phyloP scores from a whole-genome alignment of 257 asterid genomes.

The Solanum chiquidenum region DNA sequence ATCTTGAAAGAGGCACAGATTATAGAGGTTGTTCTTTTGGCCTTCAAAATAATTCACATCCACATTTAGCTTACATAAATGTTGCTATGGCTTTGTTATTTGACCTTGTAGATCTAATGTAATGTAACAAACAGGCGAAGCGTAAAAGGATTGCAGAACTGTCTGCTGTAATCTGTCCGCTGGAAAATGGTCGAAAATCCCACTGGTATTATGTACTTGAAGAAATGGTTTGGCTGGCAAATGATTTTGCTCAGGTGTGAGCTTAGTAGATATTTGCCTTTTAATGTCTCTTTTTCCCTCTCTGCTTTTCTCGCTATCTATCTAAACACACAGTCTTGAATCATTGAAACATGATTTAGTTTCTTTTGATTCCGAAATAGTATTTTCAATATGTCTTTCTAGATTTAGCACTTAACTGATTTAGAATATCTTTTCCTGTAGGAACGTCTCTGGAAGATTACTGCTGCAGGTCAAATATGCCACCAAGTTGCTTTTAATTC shows the following conservation, averaged over 20 bases:
- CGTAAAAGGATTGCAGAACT: constrained; percentile 64
- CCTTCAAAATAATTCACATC: neutral
- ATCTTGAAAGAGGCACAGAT: constrained; percentile 76
- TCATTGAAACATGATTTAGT: neutral
- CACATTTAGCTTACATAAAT: neutral
- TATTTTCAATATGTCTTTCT: neutral
- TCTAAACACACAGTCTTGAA: neutral
- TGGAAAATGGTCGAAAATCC: constrained; percentile 36
- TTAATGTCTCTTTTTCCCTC: neutral
- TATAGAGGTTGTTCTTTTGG: constrained; percentile 55
- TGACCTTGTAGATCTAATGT: constrained; percentile 28
- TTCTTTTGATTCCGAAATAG: neutral
- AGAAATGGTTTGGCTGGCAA: constrained; percentile 97
- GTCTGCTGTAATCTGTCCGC: constrained; percentile 34
- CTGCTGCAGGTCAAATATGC: constrained; percentile 62
- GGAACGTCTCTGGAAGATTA: constrained; percentile 91
- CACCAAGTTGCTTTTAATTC: constrained; percentile 45
- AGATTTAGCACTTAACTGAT: neutral
- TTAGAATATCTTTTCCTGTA: constrained; percentile 13
- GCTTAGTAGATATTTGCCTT: neutral
- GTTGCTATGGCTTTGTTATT: constrained; percentile 7
- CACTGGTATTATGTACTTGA: constrained; percentile 94
- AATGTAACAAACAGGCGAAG: constrained; percentile 61
- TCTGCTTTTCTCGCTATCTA: neutral
- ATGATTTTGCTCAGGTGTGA: constrained; percentile 96